These are phyloP conservation scores for Wickerhamomyces silvicola DNA, from an alignment of 805 yeast genomes.

Conservation along the genomic window DNA sequence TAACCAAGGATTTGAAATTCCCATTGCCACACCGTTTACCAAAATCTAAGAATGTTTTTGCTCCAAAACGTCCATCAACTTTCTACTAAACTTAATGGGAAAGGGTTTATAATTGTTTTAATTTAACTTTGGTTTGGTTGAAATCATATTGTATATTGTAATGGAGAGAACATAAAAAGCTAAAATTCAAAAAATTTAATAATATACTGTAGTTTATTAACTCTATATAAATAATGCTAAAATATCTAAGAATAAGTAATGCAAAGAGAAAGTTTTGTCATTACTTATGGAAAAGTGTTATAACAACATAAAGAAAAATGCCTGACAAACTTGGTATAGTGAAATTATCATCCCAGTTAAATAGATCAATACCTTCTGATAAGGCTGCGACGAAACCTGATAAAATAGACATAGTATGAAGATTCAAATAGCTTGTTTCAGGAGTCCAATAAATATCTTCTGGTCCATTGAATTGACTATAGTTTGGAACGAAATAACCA, in stretches of 20 bases:
- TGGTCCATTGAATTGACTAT: slow-evolving; percentile 44
- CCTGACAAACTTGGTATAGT: slow-evolving; percentile 90
- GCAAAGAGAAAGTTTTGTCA: background rate
- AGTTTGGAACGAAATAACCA: slow-evolving; percentile 64
- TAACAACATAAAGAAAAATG: slow-evolving; percentile 46
- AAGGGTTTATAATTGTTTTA: slow-evolving; percentile 3
- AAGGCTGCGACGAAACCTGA: slow-evolving; percentile 81
- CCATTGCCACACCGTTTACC: slow-evolving; percentile 99
- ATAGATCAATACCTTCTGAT: slow-evolving; percentile 77
- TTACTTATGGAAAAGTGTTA: slow-evolving; percentile 27
- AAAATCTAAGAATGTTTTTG: slow-evolving; percentile 82
- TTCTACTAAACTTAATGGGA: slow-evolving; percentile 63
- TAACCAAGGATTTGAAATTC: slow-evolving; percentile 93
- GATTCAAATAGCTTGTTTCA: slow-evolving; percentile 48
- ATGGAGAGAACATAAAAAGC: slow-evolving; percentile 2
- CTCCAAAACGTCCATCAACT: slow-evolving; percentile 94
- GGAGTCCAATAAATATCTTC: slow-evolving; percentile 63
- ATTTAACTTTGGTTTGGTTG: slow-evolving; percentile 5
- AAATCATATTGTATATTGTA: slow-evolving; percentile 7
- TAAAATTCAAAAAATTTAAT: slow-evolving; percentile 1
- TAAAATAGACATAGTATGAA: slow-evolving; percentile 47
- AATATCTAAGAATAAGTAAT: background rate
- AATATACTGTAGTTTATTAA: background rate
- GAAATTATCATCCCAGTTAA: slow-evolving; percentile 82
- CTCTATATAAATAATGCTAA: background rate